phyloP scores from a whole-genome alignment of 257 asterid species.

The Fraxinus americana region DNA sequence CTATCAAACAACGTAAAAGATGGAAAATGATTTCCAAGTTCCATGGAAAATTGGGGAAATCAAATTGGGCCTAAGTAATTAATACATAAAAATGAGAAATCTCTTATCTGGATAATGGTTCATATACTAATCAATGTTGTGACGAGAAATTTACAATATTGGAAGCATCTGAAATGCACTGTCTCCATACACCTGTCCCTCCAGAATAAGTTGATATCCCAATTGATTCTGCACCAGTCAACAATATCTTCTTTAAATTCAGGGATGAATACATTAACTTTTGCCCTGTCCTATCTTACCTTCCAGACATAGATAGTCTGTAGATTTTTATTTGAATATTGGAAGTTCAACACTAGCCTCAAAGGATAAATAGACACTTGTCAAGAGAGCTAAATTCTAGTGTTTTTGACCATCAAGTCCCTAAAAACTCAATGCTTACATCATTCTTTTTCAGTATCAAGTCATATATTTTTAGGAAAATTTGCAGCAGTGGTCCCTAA shows the following conservation, averaged over 20 bases:
- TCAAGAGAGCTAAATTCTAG: not conserved
- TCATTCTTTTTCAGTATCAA: not conserved
- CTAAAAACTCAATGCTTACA: not conserved
- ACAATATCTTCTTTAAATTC: not conserved
- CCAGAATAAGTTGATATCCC: slow-evolving; percentile 3
- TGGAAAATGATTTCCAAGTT: too few species aligned
- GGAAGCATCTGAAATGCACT: not conserved
- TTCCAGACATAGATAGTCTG: not conserved
- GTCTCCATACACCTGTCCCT: not conserved
- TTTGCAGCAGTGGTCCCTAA: too few species aligned
- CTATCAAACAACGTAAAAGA: too few species aligned
- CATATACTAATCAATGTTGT: not conserved
- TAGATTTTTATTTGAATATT: not conserved
- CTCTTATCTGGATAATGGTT: not conserved
- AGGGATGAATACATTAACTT: not conserved
- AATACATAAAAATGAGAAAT: not conserved
- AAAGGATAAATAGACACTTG: not conserved
- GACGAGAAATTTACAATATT: not conserved
- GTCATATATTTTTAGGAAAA: not conserved
- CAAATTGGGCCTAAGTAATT: not conserved
- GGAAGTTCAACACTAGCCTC: not conserved
- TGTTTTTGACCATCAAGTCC: not conserved
- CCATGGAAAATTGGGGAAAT: too few species aligned
- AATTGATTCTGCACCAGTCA: not conserved
- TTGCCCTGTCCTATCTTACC: not conserved